Evolutionary conservation across 441 rosid species (phyloP).

Genomic region (Populus hybrid): DNA sequence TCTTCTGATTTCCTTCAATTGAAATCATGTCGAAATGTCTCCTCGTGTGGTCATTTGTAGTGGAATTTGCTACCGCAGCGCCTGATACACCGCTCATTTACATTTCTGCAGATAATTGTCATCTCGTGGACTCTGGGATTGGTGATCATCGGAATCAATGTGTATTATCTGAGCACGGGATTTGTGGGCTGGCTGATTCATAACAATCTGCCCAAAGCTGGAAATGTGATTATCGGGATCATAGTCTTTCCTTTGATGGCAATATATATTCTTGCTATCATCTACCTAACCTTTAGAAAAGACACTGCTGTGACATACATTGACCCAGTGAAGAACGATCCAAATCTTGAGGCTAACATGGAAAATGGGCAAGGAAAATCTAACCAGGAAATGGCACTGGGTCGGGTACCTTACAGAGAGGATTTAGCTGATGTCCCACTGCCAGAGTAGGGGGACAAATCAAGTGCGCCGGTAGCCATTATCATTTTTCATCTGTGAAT

Average conservation of each 20-base stretch:
- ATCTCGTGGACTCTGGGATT: constrained; percentile 55
- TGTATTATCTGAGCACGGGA: constrained; percentile 48
- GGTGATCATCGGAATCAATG: constrained; percentile 50
- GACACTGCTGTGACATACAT: constrained; percentile 43
- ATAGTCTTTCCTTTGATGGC: constrained; percentile 58
- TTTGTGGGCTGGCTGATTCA: constrained; percentile 51
- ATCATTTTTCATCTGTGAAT: not conserved
- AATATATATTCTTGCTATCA: constrained; percentile 32
- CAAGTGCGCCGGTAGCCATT: not conserved
- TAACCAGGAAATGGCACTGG: not conserved
- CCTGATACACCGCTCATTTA: not conserved
- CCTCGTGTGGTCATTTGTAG: not conserved
- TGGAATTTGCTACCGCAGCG: not conserved
- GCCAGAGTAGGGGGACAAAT: constrained; percentile 19
- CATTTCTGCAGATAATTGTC: constrained; percentile 39
- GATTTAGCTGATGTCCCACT: constrained; percentile 44
- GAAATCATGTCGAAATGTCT: not conserved
- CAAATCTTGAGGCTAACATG: constrained; percentile 2
- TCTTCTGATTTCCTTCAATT: not conserved
- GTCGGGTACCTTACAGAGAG: constrained; percentile 37
- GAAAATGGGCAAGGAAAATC: constrained; percentile 24
- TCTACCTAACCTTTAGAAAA: constrained; percentile 51
- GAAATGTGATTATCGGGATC: constrained; percentile 42
- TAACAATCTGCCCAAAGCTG: constrained; percentile 38
- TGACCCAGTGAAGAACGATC: constrained; percentile 30